A percentile compares a stretch with the other conserved stretches of the same genome.
Evolutionary conservation across 2,329 filamentous ascomycete genomes (phyloP).

Genomic region (Trichoderma gracile): DNA sequence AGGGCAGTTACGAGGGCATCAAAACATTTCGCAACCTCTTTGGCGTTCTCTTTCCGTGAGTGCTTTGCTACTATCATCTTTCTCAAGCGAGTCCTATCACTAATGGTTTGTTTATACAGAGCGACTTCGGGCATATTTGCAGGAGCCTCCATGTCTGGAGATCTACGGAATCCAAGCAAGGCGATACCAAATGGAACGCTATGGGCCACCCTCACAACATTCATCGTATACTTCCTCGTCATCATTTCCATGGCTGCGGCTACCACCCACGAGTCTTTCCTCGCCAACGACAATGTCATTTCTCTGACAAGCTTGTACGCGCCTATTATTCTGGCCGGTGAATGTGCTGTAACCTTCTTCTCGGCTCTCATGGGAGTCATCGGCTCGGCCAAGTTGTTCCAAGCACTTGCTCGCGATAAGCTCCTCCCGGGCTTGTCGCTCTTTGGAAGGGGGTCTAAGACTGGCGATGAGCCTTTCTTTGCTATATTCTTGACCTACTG

Average conservation of each 20-base stretch:
- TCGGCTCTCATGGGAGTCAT: slow-evolving; percentile 86
- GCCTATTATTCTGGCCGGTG: slow-evolving; percentile 72
- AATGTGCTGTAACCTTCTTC: slow-evolving; percentile 81
- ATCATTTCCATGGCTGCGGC: slow-evolving; percentile 77
- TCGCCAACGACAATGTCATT: slow-evolving; percentile 75
- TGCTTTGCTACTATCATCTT: neutral
- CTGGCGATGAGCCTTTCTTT: slow-evolving; percentile 71
- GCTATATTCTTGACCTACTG: slow-evolving; percentile 75
- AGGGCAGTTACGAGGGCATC: slow-evolving; percentile 60
- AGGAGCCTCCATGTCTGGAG: slow-evolving; percentile 88
- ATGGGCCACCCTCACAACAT: slow-evolving; percentile 73
- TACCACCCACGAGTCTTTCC: slow-evolving; percentile 71
- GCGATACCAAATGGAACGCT: slow-evolving; percentile 84
- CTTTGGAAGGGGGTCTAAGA: slow-evolving; percentile 72
- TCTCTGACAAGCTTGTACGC: slow-evolving; percentile 78
- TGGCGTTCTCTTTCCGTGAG: slow-evolving; percentile 75
- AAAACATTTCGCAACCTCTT: slow-evolving; percentile 80
- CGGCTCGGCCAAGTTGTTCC: slow-evolving; percentile 79
- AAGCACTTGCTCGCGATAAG: slow-evolving; percentile 77
- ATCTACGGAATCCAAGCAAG: slow-evolving; percentile 78
- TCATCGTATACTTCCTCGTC: slow-evolving; percentile 73
- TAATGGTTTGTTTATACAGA: slow-evolving; percentile 29
- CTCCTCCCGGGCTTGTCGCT: slow-evolving; percentile 73
- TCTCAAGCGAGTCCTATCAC: slow-evolving; percentile 28
- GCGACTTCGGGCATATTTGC: slow-evolving; percentile 60